Evolutionary conservation across 1,139 yeast species (phyloP), one percentile per base, ranked within the genome.

Genomic region (Protomyces inundatus): DNA sequence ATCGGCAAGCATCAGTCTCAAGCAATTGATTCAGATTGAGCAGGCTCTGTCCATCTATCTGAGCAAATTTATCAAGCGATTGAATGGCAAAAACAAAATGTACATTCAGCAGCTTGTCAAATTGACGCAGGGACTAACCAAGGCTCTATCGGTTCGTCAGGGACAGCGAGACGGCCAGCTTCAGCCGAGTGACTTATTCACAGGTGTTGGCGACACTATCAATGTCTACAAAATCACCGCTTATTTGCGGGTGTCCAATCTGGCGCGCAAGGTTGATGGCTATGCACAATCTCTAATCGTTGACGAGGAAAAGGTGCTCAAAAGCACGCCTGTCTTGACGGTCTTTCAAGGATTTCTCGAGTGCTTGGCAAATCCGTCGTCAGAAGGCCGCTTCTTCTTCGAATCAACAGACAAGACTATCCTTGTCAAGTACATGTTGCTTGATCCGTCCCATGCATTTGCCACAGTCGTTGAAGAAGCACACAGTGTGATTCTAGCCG

Each of bases 341-440:
- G 84, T 84, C 67, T 77, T 90, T 3, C 77, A 86, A 14, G 79
- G 83, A 14, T 91, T 91, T 70, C 73, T 91, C 32, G 78, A 81
- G 60, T 80, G 86, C 9, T 76, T 91, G 7, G 79, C 88, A 0
- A 87, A 89, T 71, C 95, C 96, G 0, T 81, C 90, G 0, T 76
- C 80, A 52, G 96, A 90, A 71, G 98, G 98, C 0, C 84, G 84
- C 68, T 82, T 90, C 68, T 89, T 87, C 69, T 88, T 88, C 79
- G 70, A 73, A 67, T 12, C 62, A 62, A 54, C 40, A 10, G 63
- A 58, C 23, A 66, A 68, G 16, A 71, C 72, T 6, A 70, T 78
- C 0, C 73, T 80, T 0, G 73, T 90, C 54, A 83, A 84, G 68
- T 91, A 91, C 70, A 81, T 90, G 80, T 76, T 90, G 12, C 77